phyloP scores from a whole-genome alignment of 1,284 basidiomycete species.

The Stygiomarasmius scandens region DNA sequence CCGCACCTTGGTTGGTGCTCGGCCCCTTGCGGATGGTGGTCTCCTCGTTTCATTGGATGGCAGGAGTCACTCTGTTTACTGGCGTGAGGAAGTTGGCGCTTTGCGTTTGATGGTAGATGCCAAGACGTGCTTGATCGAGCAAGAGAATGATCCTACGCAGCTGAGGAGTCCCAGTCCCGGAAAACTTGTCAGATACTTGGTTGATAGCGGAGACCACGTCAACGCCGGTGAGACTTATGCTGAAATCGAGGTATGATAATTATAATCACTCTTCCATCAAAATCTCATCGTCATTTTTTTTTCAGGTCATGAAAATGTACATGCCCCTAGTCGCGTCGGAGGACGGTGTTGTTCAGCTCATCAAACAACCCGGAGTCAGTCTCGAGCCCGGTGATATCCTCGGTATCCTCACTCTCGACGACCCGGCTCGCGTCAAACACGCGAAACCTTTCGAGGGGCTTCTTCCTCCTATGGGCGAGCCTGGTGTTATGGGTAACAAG shows the following conservation, averaged over 20 bases:
- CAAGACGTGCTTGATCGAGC: constrained; percentile 98
- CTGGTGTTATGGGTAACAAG: constrained; percentile 88
- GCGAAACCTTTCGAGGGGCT: constrained; percentile 98
- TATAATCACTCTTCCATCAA: neutral
- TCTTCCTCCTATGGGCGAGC: constrained; percentile 84
- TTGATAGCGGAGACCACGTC: constrained; percentile 97
- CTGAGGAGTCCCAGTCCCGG: constrained; percentile 95
- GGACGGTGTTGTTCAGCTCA: constrained; percentile 94
- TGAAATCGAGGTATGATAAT: constrained; percentile 84
- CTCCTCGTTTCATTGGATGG: constrained; percentile 91
- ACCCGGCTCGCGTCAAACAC: constrained; percentile 96
- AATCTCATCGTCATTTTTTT: constrained; percentile 21
- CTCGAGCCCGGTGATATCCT: constrained; percentile 98
- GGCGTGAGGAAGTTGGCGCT: constrained; percentile 97
- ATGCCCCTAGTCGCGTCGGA: constrained; percentile 97
- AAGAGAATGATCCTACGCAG: constrained; percentile 99
- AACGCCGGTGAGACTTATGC: constrained; percentile 96
- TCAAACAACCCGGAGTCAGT: constrained; percentile 97
- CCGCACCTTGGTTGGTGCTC: constrained; percentile 85
- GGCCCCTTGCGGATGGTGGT: constrained; percentile 94
- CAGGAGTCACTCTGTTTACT: constrained; percentile 97
- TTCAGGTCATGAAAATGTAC: constrained; percentile 99
- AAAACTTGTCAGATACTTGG: constrained; percentile 93
- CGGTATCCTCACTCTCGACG: constrained; percentile 95
- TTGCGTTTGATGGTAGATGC: constrained; percentile 93